These are phyloP conservation scores for Colletotrichum echinochloae DNA, from an alignment of 2,329 filamentous ascomycete species.

Conservation along the genomic window DNA sequence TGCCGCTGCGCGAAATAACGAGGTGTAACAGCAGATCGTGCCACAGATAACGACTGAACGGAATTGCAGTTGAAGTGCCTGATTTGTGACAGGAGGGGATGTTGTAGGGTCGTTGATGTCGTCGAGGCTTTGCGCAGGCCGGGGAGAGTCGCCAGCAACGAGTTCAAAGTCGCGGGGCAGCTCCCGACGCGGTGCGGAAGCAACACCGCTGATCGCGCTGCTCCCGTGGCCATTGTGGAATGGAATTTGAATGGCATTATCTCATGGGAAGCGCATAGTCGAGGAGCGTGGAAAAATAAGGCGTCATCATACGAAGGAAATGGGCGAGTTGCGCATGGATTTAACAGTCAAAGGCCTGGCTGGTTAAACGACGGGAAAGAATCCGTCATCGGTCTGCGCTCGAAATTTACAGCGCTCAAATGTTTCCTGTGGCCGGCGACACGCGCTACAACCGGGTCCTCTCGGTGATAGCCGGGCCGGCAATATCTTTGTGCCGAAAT, in stretches of 20 bases:
- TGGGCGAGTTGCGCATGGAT: constrained; percentile 22
- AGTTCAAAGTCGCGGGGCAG: constrained; percentile 41
- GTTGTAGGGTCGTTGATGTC: constrained; percentile 20
- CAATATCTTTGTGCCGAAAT: constrained; percentile 14
- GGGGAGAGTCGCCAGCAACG: constrained; percentile 38
- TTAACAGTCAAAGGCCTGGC: constrained; percentile 8
- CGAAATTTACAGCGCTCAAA: constrained; percentile 31
- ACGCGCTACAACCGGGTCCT: background rate
- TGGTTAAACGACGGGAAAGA: constrained; percentile 2
- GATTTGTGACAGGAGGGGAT: constrained; percentile 27
- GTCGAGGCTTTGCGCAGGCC: constrained; percentile 36
- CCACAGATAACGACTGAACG: background rate
- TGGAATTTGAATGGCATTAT: constrained; percentile 22
- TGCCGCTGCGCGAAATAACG: background rate
- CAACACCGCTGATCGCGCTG: constrained; percentile 60
- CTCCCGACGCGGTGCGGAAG: constrained; percentile 59
- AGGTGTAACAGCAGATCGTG: background rate
- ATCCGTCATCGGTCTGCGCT: constrained; percentile 35
- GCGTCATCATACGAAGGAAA: constrained; percentile 34
- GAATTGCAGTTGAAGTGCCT: constrained; percentile 19
- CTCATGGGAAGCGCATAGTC: constrained; percentile 40
- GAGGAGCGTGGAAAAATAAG: constrained; percentile 13
- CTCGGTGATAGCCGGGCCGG: constrained; percentile 39
- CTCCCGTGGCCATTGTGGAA: constrained; percentile 52
- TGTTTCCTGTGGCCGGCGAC: constrained; percentile 9